A percentile compares a stretch with the other conserved stretches of the same genome.
phyloP scores from a whole-genome alignment of 306 rosid genomes.

The Vicia sativa region DNA sequence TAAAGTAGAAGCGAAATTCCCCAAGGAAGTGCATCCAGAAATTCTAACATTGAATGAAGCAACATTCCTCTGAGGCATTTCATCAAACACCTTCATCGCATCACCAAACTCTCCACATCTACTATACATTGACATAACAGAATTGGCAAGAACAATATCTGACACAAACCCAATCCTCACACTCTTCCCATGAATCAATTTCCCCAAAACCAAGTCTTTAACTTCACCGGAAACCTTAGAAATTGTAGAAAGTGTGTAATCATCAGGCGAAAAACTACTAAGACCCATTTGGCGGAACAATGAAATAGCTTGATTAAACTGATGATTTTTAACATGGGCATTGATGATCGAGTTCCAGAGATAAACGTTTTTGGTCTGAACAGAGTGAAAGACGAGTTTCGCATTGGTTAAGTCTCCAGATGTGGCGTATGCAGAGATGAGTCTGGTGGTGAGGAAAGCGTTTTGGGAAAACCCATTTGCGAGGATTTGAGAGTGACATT shows the following conservation, averaged over 20 bases:
- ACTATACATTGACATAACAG: conserved; percentile 66
- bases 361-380: conserved; percentile 46
- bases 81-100: conserved; percentile 64
- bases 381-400: conserved; percentile 52
- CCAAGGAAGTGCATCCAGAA: conserved; percentile 49
- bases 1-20: conserved; percentile 24
- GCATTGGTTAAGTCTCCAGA: conserved; percentile 43
- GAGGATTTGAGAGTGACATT: conserved; percentile 68
- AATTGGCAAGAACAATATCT: conserved; percentile 67
- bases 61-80: conserved; percentile 66
- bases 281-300: conserved; percentile 58
- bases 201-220: conserved; percentile 52
- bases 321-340: conserved; percentile 54
- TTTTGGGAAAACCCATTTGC: conserved; percentile 59
- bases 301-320: conserved; percentile 44
- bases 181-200: conserved; percentile 69
- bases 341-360: conserved; percentile 72
- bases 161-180: conserved; percentile 52
- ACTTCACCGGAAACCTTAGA: conserved; percentile 64
- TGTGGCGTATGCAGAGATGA: conserved; percentile 68
- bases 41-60: conserved; percentile 72
- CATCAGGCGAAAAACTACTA: conserved; percentile 53
- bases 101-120: conserved; percentile 54
- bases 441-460: conserved; percentile 64
- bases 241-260: conserved; percentile 65